phyloP scores from a whole-genome alignment of 2,329 filamentous ascomycete genomes.

The Cercospora sp. region DNA sequence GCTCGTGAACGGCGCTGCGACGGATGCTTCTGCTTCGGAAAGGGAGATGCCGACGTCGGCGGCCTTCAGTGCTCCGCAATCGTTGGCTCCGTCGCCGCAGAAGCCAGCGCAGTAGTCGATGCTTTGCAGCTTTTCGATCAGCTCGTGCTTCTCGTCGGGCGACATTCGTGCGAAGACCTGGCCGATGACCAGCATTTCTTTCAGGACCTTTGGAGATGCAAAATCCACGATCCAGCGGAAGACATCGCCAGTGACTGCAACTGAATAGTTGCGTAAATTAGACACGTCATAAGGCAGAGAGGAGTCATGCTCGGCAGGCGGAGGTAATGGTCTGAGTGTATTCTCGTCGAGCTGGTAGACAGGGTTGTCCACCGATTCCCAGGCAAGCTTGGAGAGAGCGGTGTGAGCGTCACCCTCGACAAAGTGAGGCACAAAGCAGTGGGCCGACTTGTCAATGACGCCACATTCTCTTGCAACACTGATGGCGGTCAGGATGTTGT shows the following conservation, averaged over 20 bases:
- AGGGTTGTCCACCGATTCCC: conserved; percentile 93
- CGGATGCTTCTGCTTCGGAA: conserved; percentile 94
- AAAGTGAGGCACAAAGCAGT: conserved; percentile 93
- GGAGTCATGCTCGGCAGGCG: conserved; percentile 70
- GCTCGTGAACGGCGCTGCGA: conserved; percentile 96
- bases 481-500: conserved; percentile 96
- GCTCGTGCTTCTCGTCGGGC: conserved; percentile 95
- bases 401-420: conserved; percentile 74
- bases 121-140: conserved; percentile 94
- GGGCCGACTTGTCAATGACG: conserved; percentile 74
- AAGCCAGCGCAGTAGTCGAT: conserved; percentile 95
- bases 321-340: conserved; percentile 75
- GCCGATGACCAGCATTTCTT: conserved; percentile 83
- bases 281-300: conserved; percentile 83
- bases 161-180: conserved; percentile 99
- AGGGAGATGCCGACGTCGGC: conserved; percentile 96
- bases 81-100: conserved; percentile 95
- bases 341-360: conserved; percentile 74
- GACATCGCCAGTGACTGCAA: conserved; percentile 88
- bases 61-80: conserved; percentile 94
- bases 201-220: conserved; percentile 75
- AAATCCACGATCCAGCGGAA: conserved; percentile 97
- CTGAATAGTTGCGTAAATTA: conserved; percentile 79
- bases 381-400: conserved; percentile 70
- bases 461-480: conserved; percentile 90